Evolutionary conservation across 768 basidiomycete genomes (phyloP).

Genomic region (Agaricus sinodeliciosus): DNA sequence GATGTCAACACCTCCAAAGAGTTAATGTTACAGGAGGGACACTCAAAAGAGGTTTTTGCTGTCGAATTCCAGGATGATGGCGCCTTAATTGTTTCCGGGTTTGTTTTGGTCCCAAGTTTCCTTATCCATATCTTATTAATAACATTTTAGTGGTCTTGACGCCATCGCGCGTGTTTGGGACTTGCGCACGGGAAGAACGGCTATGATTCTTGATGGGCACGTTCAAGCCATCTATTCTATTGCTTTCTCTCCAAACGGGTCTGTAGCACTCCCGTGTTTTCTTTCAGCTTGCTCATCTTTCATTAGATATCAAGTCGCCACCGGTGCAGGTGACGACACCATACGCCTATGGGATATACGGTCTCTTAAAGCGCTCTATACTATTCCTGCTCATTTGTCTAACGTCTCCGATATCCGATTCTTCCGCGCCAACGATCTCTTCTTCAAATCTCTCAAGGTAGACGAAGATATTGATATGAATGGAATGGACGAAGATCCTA

Average conservation of each 20-base stretch:
- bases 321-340: conserved; percentile 95
- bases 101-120: conserved; percentile 35
- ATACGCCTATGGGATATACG: conserved; percentile 99
- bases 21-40: conserved; percentile 89
- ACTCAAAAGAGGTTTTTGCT: conserved; percentile 93
- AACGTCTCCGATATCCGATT: conserved; percentile 95
- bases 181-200: conserved; percentile 87
- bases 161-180: conserved; percentile 99
- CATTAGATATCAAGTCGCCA: conserved; percentile 90
- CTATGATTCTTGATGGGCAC: conserved; percentile 97
- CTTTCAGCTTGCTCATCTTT: conserved; percentile 10
- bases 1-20: conserved; percentile 80
- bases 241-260: conserved; percentile 96
- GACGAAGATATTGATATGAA: conserved; percentile 43
- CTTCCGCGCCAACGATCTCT: conserved; percentile 64
- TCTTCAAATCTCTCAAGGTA: conserved; percentile 31
- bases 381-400: conserved; percentile 92
- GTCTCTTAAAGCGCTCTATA: conserved; percentile 86
- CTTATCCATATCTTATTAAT: background rate
- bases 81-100: conserved; percentile 91
- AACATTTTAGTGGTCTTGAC: conserved; percentile 71
- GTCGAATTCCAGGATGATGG: conserved; percentile 97
- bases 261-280: conserved; percentile 24
- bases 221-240: conserved; percentile 88
- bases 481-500: conserved; percentile 29